These are phyloP conservation scores for Trichoderma brevicompactum DNA, from an alignment of 2,329 filamentous ascomycete species.

Conservation along the genomic window DNA sequence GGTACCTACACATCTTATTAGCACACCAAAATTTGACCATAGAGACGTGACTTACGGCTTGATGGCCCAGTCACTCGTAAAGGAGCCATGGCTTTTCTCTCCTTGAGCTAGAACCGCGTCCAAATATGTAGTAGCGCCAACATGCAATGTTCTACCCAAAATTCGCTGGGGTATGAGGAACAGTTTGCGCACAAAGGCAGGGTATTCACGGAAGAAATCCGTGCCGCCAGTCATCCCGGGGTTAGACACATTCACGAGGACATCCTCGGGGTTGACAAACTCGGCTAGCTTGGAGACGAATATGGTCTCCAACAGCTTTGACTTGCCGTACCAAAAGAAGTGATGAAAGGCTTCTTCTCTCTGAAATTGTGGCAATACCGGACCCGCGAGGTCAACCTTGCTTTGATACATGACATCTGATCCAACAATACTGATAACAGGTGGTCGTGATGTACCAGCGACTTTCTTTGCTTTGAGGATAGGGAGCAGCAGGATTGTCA, in stretches of 20 bases:
- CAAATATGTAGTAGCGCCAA: neutral
- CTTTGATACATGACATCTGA: neutral
- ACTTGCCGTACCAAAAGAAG: conserved; percentile 1
- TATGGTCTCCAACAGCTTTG: neutral
- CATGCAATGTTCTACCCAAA: neutral
- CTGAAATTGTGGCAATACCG: neutral
- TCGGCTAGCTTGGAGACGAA: conserved; percentile 40
- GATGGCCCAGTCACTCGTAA: neutral
- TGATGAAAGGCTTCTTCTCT: neutral
- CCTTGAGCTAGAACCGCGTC: conserved; percentile 1
- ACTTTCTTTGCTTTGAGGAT: neutral
- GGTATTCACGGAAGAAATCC: conserved; percentile 4
- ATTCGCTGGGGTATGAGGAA: neutral
- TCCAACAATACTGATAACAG: neutral
- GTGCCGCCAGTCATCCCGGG: conserved; percentile 41
- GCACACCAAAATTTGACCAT: neutral
- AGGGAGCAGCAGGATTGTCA: conserved; percentile 8
- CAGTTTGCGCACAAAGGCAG: neutral
- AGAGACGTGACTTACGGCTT: neutral
- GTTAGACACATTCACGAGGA: conserved; percentile 45
- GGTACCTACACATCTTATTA: neutral
- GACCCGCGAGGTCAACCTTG: neutral
- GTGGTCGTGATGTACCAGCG: neutral
- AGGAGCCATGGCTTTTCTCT: conserved; percentile 7
- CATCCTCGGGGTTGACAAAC: conserved; percentile 41